Percentiles rank a stretch among this genome's conserved stretches.
These are phyloP conservation scores for Mortierella sp. DNA, from an alignment of 371 early-diverging fungal genomes.

Conservation along the genomic window DNA sequence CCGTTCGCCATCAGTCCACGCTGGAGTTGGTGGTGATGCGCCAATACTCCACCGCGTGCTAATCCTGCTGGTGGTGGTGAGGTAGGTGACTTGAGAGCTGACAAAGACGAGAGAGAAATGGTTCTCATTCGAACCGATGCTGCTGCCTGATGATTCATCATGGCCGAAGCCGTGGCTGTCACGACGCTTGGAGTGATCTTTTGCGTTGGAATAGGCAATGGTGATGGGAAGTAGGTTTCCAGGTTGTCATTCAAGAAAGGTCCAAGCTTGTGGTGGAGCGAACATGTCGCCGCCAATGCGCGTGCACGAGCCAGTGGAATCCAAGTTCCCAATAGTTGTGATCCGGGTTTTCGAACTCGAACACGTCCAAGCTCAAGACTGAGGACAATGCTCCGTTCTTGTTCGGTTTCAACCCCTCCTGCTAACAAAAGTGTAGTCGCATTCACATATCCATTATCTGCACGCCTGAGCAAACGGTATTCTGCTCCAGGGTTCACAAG, in stretches of 20 bases:
- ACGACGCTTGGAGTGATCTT: slow-evolving; percentile 46
- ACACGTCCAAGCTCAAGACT: slow-evolving; percentile 87
- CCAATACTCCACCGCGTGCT: slow-evolving; percentile 27
- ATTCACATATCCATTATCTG: slow-evolving; percentile 86
- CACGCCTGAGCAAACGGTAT: slow-evolving; percentile 76
- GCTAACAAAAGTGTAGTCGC: slow-evolving; percentile 86
- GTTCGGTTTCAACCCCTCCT: slow-evolving; percentile 88
- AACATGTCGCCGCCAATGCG: slow-evolving; percentile 85
- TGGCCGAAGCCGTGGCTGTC: slow-evolving; percentile 40
- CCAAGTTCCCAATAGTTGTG: slow-evolving; percentile 88
- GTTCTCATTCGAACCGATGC: slow-evolving; percentile 47
- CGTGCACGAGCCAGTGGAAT: slow-evolving; percentile 89
- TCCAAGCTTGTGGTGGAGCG: slow-evolving; percentile 79
- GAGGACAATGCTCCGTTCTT: slow-evolving; percentile 87
- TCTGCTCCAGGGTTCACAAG: slow-evolving; percentile 65
- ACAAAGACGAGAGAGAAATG: slow-evolving; percentile 28
- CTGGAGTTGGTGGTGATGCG: slow-evolving; percentile 29
- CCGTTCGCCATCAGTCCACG: slow-evolving; percentile 35
- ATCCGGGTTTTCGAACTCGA: slow-evolving; percentile 77
- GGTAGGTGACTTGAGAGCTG: slow-evolving; percentile 50
- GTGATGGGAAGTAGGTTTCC: slow-evolving; percentile 77
- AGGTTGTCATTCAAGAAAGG: slow-evolving; percentile 83
- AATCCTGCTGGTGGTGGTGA: slow-evolving; percentile 39
- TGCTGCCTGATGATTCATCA: slow-evolving; percentile 50
- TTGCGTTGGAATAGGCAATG: slow-evolving; percentile 66